Percentiles rank a stretch among this genome's conserved stretches.
Evolutionary conservation across 2,329 filamentous ascomycete genomes (phyloP).

Genomic region (Aspergillus persii): DNA sequence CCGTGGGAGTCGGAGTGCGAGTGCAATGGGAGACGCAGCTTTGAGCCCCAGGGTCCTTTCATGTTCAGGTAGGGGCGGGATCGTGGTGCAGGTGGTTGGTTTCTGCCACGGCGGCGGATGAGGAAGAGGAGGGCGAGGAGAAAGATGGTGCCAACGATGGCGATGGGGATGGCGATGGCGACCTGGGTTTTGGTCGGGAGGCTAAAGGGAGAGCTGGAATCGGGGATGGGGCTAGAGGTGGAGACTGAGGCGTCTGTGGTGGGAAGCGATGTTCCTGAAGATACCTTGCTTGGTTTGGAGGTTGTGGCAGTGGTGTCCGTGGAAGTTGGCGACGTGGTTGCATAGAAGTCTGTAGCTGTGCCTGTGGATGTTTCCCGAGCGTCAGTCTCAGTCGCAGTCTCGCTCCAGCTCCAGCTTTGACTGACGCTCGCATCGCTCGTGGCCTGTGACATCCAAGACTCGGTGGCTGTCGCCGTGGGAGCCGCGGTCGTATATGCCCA

Average conservation of each 20-base stretch:
- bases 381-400: background rate
- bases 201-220: background rate
- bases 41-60: background rate
- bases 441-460: background rate
- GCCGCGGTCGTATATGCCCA: background rate
- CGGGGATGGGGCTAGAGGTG: background rate
- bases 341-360: background rate
- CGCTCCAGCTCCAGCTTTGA: background rate
- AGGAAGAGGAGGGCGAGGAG: slow-evolving; percentile 26
- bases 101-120: slow-evolving; percentile 23
- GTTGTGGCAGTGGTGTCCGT: background rate
- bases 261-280: background rate
- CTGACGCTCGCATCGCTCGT: background rate
- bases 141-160: slow-evolving; percentile 26
- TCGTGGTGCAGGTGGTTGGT: slow-evolving; percentile 6
- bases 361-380: background rate
- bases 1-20: background rate
- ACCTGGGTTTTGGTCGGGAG: slow-evolving; percentile 25
- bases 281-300: too few relatives aligned
- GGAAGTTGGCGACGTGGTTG: background rate
- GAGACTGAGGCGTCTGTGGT: background rate
- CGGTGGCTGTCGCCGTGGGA: background rate
- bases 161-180: slow-evolving; percentile 35
- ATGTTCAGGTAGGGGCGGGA: background rate
- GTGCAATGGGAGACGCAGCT: background rate